Evolutionary conservation across 2,329 filamentous ascomycete genomes (phyloP).

Genomic region (Pestalotiopsis sp.): DNA sequence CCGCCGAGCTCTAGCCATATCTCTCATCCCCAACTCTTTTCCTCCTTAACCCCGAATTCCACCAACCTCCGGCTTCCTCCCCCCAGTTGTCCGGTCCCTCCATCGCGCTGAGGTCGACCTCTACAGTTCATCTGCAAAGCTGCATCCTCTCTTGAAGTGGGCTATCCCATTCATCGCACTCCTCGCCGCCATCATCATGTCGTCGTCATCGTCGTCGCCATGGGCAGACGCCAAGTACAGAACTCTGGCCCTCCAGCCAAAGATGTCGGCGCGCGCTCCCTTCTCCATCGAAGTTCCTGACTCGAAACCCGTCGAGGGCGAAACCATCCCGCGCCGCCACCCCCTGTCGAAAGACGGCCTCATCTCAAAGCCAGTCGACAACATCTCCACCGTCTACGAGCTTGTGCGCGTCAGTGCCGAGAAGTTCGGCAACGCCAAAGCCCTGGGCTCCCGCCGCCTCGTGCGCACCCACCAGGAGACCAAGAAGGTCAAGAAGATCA

Average conservation of each 20-base stretch:
- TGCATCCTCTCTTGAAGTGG: neutral
- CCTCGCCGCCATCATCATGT: conserved; percentile 20
- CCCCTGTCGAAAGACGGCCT: conserved; percentile 63
- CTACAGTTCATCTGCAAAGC: neutral
- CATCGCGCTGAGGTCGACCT: neutral
- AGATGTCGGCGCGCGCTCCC: conserved; percentile 60
- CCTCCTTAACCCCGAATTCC: neutral
- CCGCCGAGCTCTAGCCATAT: neutral
- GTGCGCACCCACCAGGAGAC: conserved; percentile 78
- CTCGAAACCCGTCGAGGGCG: conserved; percentile 65
- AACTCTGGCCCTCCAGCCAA: conserved; percentile 36
- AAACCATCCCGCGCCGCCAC: conserved; percentile 74
- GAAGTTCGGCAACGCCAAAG: conserved; percentile 66
- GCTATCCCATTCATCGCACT: neutral
- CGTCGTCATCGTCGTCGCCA: neutral
- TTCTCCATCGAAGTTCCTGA: conserved; percentile 71
- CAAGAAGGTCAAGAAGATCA: conserved; percentile 87
- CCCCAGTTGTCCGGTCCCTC: neutral
- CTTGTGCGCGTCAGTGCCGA: conserved; percentile 69
- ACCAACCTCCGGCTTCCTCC: neutral
- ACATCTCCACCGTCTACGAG: conserved; percentile 75
- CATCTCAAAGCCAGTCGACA: conserved; percentile 59
- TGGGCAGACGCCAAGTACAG: conserved; percentile 33
- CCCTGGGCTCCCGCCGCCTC: conserved; percentile 71
- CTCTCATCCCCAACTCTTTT: neutral